phyloP scores from a whole-genome alignment of 2,329 filamentous ascomycete genomes.

The Cladophialophora carrionii region DNA sequence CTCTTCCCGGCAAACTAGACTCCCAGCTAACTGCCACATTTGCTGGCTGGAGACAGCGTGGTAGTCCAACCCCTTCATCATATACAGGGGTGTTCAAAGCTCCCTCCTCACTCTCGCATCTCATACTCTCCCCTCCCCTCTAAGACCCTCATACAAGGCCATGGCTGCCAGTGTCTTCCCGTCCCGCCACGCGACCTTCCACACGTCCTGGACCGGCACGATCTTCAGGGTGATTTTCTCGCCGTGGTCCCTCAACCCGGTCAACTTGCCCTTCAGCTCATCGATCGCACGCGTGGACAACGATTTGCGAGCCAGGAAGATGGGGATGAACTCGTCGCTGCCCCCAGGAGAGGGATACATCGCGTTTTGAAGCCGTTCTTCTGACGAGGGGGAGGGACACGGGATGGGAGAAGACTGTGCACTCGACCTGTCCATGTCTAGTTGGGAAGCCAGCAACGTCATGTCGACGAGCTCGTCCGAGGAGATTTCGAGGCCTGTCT shows the following conservation, averaged over 20 bases:
- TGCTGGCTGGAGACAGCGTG: neutral
- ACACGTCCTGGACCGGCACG: conserved; percentile 55
- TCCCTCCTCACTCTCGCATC: no score
- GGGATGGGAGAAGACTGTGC: neutral
- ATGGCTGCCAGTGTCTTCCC: conserved; percentile 60
- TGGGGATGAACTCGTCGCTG: conserved; percentile 62
- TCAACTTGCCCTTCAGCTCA: conserved; percentile 57
- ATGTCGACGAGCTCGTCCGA: conserved; percentile 58
- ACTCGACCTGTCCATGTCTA: neutral
- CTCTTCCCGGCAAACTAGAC: neutral
- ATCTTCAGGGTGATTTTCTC: conserved; percentile 64
- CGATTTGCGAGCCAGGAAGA: conserved; percentile 60
- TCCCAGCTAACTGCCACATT: neutral
- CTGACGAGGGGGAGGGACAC: conserved; percentile 8
- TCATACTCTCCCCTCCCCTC: conserved; percentile 27
- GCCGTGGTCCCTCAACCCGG: conserved; percentile 56
- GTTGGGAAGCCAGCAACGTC: conserved; percentile 51
- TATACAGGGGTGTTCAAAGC: neutral
- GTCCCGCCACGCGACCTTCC: conserved; percentile 60
- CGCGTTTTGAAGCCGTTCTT: conserved; percentile 50
- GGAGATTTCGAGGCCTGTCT: conserved; percentile 58
- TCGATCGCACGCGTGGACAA: conserved; percentile 54
- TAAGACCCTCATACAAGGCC: conserved; percentile 53
- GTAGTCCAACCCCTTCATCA: no score
- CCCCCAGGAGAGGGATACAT: conserved; percentile 61